Evolutionary conservation across 768 basidiomycete genomes (phyloP).

Genomic region (Pluteus cervinus): DNA sequence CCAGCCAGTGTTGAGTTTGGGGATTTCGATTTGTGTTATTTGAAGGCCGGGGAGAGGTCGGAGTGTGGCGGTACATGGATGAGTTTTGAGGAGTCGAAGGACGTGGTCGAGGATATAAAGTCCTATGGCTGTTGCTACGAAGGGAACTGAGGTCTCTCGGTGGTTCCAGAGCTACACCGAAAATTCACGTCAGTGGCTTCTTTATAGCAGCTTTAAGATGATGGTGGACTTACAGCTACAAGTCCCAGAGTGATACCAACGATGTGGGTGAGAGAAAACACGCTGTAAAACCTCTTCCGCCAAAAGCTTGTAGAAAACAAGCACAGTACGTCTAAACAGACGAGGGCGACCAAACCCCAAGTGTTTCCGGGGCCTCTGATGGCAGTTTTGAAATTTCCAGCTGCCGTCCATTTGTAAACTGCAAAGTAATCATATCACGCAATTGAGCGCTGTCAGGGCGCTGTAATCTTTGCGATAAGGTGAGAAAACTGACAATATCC

Average conservation of each 20-base stretch:
- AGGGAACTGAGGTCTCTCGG: not conserved
- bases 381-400: constrained; percentile 29
- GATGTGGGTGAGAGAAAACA: constrained; percentile 64
- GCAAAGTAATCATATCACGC: constrained; percentile 6
- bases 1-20: constrained; percentile 45
- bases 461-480: too few species aligned
- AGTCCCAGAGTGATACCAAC: constrained; percentile 47
- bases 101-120: constrained; percentile 33
- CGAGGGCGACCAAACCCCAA: constrained; percentile 48
- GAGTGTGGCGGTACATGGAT: constrained; percentile 36
- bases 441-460: not conserved
- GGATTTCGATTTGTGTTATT: constrained; percentile 42
- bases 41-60: constrained; percentile 38
- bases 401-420: constrained; percentile 55
- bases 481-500: constrained; percentile 50
- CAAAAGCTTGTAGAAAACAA: constrained; percentile 55
- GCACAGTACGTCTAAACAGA: constrained; percentile 47
- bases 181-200: too few species aligned
- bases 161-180: constrained; percentile 13
- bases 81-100: constrained; percentile 42
- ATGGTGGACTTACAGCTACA: too few species aligned
- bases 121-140: not conserved
- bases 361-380: constrained; percentile 29
- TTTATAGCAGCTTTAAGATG: too few species aligned
- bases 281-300: constrained; percentile 52